Evolutionary conservation across 768 basidiomycete species (phyloP), one percentile per base, ranked within the genome.

Genomic region (Leucocoprinus sp.): DNA sequence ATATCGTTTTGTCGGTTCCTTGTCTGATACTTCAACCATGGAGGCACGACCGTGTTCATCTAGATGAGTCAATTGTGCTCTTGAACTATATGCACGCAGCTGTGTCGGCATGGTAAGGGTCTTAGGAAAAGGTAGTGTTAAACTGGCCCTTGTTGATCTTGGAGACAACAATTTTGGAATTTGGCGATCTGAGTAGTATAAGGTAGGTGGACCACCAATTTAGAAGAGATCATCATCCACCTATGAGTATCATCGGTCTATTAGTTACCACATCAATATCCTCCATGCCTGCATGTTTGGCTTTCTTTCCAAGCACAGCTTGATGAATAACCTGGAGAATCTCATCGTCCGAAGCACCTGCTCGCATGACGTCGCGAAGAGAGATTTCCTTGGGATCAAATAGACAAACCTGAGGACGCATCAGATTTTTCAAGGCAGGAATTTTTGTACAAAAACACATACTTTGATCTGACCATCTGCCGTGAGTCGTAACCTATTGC

Each of bases 401-500:
- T 31, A 93, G 64, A 60, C 89, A 93, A 29, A 93, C 89, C 89
- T 90, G 54, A 9, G n/a, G 37, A 40, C 6, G 27, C 11, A 42
- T 15, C 41, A 45, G 50, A 26, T 8, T 36, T 9, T 26, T 4
- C 14, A 45, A 18, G 38, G 36, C 22, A 38, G 17, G 19, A 45
- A 18, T 24, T 8, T 37, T 4, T 36, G 40, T 38, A 42, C 12
- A 8, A 22, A 19, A 22, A 24, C 58, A 24, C 58, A 50, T 51
- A 76, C 88, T 74, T 93, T 93, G 54, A 93, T 86, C 57, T 92
- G 78, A 5, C 92, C 90, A 54, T 93, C 90, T 9, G 89, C 84
- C n/a, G 87, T 92, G 37, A 93, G 69, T 33, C 91, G 72, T 40
- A 93, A 67, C 46, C 90, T 74, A 55, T 89, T 91, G 65, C 90